Base-by-base conservation (phyloP, 2,329 filamentous ascomycete genomes). In the Aspergillus fumigatus region DNA sequence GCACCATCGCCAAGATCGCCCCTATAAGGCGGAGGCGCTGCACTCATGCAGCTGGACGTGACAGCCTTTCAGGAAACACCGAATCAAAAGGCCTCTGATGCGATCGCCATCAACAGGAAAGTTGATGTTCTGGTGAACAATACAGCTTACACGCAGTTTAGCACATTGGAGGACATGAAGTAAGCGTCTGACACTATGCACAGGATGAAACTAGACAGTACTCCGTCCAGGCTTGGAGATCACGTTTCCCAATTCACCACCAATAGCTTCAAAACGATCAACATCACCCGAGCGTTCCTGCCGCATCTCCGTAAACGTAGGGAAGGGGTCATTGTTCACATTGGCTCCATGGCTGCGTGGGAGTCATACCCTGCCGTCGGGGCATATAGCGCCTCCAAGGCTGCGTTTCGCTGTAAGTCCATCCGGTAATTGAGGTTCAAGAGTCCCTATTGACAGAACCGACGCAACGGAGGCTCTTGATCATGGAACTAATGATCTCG, bases 221-320 rank as follows among this genome's bases (percentile, higher is more conserved):
- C 17, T 21, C 19, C n/a, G 56, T 50, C 59, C 19, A 66, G 60
- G 10, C 43, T 59, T 3, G 62, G 65, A 43, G 63, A 70, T 5
- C 63, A 62, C 19, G 48, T 62, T 7, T 59, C 55, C 23, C 63
- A 72, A 40, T 75, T 76, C 62, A 67, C 70, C 29, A 70, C 69
- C 19, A 78, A 78, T 53, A 62, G 70, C 5, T 73, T 76, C 50
- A 75, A 73, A 1, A 65, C 70, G 2, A 58, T 77, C 23, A 72
- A 73, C 49, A 61, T 75, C 7, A 70, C 69, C 25, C 67, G 71
- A 25, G 72, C 73, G 1, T 55, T 74, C 4, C 64, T 75, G 6
- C 75, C 75, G 2, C 68, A 73, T 51, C 62, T 78, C 54, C 71
- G 73, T 29, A 52, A 59, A 14, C 59, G 66, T 53, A 51, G 66